These are phyloP conservation scores for Stereum hirsutum DNA, from an alignment of 1,284 basidiomycete genomes.

Conservation along the genomic window DNA sequence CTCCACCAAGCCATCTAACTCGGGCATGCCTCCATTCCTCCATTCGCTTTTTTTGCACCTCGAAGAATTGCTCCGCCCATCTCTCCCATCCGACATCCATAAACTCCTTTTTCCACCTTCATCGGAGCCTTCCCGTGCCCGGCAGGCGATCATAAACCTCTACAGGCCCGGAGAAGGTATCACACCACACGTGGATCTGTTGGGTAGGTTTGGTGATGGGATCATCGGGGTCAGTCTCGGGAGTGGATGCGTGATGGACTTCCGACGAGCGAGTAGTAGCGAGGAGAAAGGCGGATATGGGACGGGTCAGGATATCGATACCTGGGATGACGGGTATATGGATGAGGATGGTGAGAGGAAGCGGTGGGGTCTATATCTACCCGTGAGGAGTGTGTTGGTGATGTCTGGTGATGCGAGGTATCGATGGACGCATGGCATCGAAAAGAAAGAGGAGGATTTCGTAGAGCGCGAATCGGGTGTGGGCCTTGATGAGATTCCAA, in stretches of 20 bases:
- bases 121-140: constrained; percentile 30
- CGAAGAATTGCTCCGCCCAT: constrained; percentile 33
- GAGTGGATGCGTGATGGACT: constrained; percentile 68
- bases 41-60: constrained; percentile 42
- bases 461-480: constrained; percentile 25
- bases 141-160: constrained; percentile 75
- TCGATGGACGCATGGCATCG: constrained; percentile 59
- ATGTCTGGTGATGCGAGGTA: constrained; percentile 70
- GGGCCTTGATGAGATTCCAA: constrained; percentile 8
- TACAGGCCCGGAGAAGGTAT: constrained; percentile 78
- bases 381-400: constrained; percentile 57
- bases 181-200: constrained; percentile 67
- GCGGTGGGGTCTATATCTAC: constrained; percentile 41
- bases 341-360: neutral
- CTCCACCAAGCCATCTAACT: neutral
- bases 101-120: constrained; percentile 41
- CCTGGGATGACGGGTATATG: neutral
- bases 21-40: constrained; percentile 47
- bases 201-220: constrained; percentile 69
- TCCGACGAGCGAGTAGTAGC: constrained; percentile 22
- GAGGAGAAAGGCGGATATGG: too few relatives aligned
- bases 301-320: neutral
- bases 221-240: constrained; percentile 73
- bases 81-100: constrained; percentile 38
- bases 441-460: constrained; percentile 38